Conservation (phyloP, 441 rosid genomes). For the Eutrema salsugineum region DNA sequence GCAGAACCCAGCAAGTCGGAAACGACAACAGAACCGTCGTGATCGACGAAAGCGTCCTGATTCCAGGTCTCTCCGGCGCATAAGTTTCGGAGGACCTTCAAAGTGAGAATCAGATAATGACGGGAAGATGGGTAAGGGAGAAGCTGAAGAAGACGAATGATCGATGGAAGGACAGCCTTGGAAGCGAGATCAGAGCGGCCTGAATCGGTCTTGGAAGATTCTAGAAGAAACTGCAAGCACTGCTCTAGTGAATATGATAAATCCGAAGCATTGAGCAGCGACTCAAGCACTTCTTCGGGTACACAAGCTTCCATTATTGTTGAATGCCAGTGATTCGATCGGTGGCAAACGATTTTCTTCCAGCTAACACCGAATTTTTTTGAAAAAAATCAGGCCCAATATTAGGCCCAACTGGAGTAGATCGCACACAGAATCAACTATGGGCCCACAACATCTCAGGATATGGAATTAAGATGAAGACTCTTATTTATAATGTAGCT, state of each 20-base stretch:
- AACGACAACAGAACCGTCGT: conserved; percentile 40
- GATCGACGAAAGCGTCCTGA: conserved; percentile 52
- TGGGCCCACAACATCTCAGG: no score
- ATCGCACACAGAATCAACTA: no score
- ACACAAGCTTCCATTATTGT: no score
- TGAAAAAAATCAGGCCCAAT: no score
- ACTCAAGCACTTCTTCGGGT: conserved; percentile 36
- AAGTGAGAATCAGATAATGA: conserved; percentile 36
- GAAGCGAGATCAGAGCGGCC: conserved; percentile 70
- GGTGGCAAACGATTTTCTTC: no score
- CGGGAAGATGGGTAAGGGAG: conserved; percentile 30
- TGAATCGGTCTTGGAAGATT: conserved; percentile 36
- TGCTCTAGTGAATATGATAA: conserved; percentile 35
- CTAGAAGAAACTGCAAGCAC: conserved; percentile 46
- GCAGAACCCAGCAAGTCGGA: conserved; percentile 32
- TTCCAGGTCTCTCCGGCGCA: conserved; percentile 71
- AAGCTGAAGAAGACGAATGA: conserved; percentile 43
- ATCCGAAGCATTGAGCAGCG: conserved; percentile 40
- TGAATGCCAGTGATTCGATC: no score
- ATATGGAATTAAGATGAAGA: no score
- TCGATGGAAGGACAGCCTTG: conserved; percentile 37
- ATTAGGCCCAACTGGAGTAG: no score
- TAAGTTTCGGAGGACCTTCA: conserved; percentile 67
- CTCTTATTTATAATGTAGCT: no score
- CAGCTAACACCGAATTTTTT: no score